Evolutionary conservation across 169 alveolate genomes (phyloP), one percentile per base, ranked within the genome.

Genomic region (Amoebophrya sp.): DNA sequence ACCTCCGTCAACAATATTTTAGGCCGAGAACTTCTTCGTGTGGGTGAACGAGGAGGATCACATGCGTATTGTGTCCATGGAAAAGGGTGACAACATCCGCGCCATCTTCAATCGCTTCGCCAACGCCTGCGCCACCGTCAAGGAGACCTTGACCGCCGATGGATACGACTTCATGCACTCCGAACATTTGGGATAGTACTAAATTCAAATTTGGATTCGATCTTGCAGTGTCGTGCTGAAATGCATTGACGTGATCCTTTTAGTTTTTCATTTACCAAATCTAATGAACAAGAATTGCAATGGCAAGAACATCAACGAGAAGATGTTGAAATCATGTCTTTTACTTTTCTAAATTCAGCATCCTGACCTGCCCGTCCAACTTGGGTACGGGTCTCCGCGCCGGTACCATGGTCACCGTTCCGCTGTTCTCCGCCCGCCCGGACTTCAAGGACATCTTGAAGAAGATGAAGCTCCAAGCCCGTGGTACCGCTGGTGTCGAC

Each of bases 1-100:
- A n/a, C n/a, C n/a, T n/a, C n/a, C n/a, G n/a, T n/a, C n/a, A n/a
- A n/a, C n/a, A n/a, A n/a, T n/a, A n/a, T n/a, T n/a, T n/a, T n/a
- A n/a, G n/a, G 94, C 89, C 14, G 94, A 95, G 89, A 89, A 94
- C 29, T 94, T 95, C 93, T 41, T 95, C 33, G 94, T 94, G 36
- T 94, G 96, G 96, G 95, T 95, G 24, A 94, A 94, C 91, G 96
- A 95, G 92, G 96, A 93, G 89, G 96, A 95, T 91, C 95, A 95
- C 40, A 47, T 95, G 40, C 91, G 96, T 53, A 92, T 95, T 39
- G 94, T 95, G 38, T 76, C 95, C 92, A 94, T 94, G 96, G 91
- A 95, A 90, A 95, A 95, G 47, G 95, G 95, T 39, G 93, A 90
- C 65, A 94, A 94, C 90, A 65, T 95, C n/a, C 92, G 83, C 54